Conservation (phyloP, 2,329 filamentous ascomycete species). For the Colletotrichum siamense region DNA sequence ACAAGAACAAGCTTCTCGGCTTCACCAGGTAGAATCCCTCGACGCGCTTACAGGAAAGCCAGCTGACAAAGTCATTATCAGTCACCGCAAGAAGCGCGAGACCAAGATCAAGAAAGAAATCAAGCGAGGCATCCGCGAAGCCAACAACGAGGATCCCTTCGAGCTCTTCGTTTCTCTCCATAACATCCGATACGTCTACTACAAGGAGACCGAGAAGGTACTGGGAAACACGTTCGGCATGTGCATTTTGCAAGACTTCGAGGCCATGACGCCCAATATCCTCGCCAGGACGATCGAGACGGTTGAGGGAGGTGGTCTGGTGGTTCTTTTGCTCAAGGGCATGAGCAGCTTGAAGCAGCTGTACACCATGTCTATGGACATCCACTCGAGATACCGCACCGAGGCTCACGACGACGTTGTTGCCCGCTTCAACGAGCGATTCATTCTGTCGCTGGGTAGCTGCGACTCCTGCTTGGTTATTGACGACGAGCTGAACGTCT, state of each 20-base stretch:
- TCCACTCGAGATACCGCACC: constrained; percentile 94
- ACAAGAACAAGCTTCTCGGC: constrained; percentile 95
- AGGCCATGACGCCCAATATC: constrained; percentile 96
- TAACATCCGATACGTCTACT: constrained; percentile 98
- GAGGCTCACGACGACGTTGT: constrained; percentile 96
- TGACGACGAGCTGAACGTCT: constrained; percentile 95
- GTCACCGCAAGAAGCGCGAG: constrained; percentile 97
- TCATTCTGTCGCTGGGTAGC: constrained; percentile 92
- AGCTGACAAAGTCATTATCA: constrained; percentile 32
- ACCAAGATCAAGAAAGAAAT: constrained; percentile 98
- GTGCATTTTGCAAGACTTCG: constrained; percentile 98
- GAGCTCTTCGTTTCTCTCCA: constrained; percentile 96
- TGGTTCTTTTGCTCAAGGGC: constrained; percentile 89
- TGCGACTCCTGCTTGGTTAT: constrained; percentile 95
- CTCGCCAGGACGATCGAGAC: constrained; percentile 95
- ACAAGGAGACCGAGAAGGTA: constrained; percentile 99
- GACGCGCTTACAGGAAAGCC: background rate
- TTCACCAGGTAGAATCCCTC: constrained; percentile 72
- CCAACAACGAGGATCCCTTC: constrained; percentile 93
- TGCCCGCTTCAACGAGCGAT: constrained; percentile 96
- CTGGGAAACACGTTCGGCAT: constrained; percentile 97
- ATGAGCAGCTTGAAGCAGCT: constrained; percentile 98
- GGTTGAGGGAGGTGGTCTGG: constrained; percentile 92
- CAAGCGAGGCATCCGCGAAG: constrained; percentile 90
- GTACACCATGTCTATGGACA: constrained; percentile 96